Base-by-base conservation (phyloP, 805 yeast species). In the Cyberlindnera petersonii region DNA sequence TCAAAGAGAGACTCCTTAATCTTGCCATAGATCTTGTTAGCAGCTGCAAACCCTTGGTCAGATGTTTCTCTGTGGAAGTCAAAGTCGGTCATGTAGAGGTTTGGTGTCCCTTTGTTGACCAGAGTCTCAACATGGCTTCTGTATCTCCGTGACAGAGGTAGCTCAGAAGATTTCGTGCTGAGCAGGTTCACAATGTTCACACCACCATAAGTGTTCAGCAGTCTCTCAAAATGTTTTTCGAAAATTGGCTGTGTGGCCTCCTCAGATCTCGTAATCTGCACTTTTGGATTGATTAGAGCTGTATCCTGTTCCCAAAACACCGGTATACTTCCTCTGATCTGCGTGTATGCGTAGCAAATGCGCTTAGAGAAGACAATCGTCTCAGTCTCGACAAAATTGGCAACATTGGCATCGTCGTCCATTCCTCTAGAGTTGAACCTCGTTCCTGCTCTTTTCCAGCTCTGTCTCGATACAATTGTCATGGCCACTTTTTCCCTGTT, bases 371-470 rank as follows among this genome's bases (percentile, higher is more conserved):
- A 74, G 58, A 81, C 66, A 24, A 93, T 82, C 27, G 86, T 73
- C 59, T 93, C 99, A 0, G 98, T 87, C 56, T 88, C 96, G 21
- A 87, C 96, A 58, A 85, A 93, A 61, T 93, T 93, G 33, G 98
- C 96, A 23, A 91, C 98, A 59, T 88, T 77, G 7, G 96, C 94
- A 43, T 86, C 86, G 57, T 88, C 98, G 61, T 93, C 98, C 24
- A 89, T 81, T 40, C 99, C 99, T 60, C 99, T 74, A 5, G 95
- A 89, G 60, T 86, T 86, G 63, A 78, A 93, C 50, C 99, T 72
- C 0, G 99, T 94, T 5, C 99, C 99, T 2, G 99, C 98, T 42
- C 98, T 69, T 57, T 81, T 81, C 87, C 98, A 93, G n/a, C 95
- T 84, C 60, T 91, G 98, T 51, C 93, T 84, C 1, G 97, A 89